A percentile compares a stretch with the other conserved stretches of the same genome.
Evolutionary conservation across 2,329 filamentous ascomycete genomes (phyloP).

Genomic region (Apiospora marii): DNA sequence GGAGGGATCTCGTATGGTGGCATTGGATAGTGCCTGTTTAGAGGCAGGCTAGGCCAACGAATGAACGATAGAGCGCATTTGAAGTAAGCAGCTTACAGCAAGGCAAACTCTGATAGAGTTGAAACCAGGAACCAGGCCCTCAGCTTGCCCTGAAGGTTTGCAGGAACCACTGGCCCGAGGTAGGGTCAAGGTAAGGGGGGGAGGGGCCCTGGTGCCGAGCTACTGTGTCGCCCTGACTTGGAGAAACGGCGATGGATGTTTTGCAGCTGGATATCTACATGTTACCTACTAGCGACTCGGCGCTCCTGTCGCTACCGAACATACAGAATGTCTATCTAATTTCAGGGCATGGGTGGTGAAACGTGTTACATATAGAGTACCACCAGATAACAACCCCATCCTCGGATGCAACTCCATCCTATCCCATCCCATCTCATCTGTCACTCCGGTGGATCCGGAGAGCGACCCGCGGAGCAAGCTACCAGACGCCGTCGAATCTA

Average conservation of each 20-base stretch:
- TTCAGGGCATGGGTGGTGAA: not conserved
- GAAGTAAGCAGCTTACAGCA: not conserved
- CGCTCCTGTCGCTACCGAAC: not conserved
- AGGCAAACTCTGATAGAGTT: not conserved
- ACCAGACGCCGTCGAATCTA: constrained; percentile 9
- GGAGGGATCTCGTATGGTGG: not conserved
- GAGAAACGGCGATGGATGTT: not conserved
- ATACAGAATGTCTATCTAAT: not conserved
- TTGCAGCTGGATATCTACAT: not conserved
- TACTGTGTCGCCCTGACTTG: not conserved
- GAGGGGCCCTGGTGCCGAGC: not conserved
- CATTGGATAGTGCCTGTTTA: not conserved
- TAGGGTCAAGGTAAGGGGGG: not conserved
- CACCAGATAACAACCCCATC: not conserved
- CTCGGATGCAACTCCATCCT: not conserved
- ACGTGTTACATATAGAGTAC: not conserved
- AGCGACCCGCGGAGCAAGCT: not conserved
- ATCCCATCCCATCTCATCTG: not conserved
- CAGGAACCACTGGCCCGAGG: not conserved
- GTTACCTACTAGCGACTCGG: not conserved
- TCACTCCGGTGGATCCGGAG: not conserved
- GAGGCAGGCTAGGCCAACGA: not conserved
- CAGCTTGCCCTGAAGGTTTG: not conserved
- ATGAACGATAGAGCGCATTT: not conserved
- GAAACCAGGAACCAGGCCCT: not conserved